Base-by-base conservation (phyloP, 2,329 filamentous ascomycete genomes). In the Sclerotiophoma versabilis region DNA sequence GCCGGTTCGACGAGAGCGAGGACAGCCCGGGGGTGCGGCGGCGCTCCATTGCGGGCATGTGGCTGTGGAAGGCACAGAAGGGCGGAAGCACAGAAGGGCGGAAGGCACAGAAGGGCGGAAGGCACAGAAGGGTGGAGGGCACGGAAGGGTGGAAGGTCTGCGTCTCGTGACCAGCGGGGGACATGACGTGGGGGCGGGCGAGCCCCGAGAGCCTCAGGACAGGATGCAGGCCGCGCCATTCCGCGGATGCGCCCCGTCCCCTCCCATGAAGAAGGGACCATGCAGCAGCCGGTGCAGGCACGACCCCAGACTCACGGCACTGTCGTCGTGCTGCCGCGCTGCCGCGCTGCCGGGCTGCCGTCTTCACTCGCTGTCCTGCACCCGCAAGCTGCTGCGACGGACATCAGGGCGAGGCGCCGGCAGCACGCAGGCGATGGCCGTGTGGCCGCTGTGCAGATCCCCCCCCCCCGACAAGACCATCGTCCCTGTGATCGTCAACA, bases 1-100 rank as follows among this genome's bases (percentile, higher is more conserved):
- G 86, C 49, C 71, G 69, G 8, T 64, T 68, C 10, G 68, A 62
- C 25, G 88, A 90, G 49, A 73, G 65, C 17, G 93, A 93, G 26
- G 89, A 92, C 53, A 98, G 87, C 69, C 93, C 93, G 57, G 96
- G 92, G 60, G 92, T 92, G 77, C 91, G 91, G 67, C 89, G 87
- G 53, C 74, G 77, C 54, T 77, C 72, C 78, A 80, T 80, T 41
- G 49, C 4, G 22, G 36, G 17, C 8, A 26, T 17, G 36, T 9
- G 2, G 11, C 6, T n/a, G 5, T n/a, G n/a, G n/a, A n/a, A n/a
- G n/a, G n/a, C n/a, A n/a, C n/a, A n/a, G n/a, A n/a, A n/a, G n/a
- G n/a, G n/a, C n/a, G n/a, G n/a, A n/a, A n/a, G n/a, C n/a, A n/a
- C n/a, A n/a, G n/a, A n/a, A n/a, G n/a, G n/a, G n/a, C n/a, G n/a